These are phyloP conservation scores for Verticillium isaacii DNA, from an alignment of 2,329 filamentous ascomycete genomes.

Conservation along the genomic window DNA sequence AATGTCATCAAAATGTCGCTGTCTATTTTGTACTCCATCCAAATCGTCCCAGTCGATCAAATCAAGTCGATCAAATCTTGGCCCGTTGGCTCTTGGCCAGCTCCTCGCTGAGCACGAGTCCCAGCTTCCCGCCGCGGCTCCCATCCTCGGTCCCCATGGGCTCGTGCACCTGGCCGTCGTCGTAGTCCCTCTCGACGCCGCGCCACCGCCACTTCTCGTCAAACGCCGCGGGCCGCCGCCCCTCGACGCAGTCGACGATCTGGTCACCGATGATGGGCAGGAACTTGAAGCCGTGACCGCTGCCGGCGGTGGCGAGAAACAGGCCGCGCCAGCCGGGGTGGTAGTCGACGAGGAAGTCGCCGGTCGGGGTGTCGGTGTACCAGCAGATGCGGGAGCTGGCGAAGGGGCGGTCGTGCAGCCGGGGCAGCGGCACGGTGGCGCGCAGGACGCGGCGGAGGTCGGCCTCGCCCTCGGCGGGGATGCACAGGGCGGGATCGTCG, in stretches of 20 bases:
- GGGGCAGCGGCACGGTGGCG: conserved; percentile 53
- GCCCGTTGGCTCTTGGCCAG: conserved; percentile 16
- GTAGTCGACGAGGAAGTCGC: conserved; percentile 67
- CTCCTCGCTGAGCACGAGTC: conserved; percentile 41
- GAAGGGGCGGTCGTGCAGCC: conserved; percentile 56
- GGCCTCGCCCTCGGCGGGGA: conserved; percentile 56
- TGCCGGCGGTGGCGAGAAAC: conserved; percentile 59
- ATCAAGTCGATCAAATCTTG: not conserved
- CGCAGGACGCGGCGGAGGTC: conserved; percentile 58
- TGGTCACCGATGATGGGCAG: conserved; percentile 61
- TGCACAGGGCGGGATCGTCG: conserved; percentile 39
- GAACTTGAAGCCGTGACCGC: conserved; percentile 66
- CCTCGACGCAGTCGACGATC: conserved; percentile 50
- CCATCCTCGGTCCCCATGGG: conserved; percentile 47
- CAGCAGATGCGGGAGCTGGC: conserved; percentile 62
- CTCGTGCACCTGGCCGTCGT: conserved; percentile 28
- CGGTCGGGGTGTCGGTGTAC: conserved; percentile 70
- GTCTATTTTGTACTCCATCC: not conserved
- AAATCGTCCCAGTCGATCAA: not conserved
- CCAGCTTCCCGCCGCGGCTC: conserved; percentile 42
- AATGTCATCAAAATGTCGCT: not conserved
- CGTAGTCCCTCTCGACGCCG: conserved; percentile 31
- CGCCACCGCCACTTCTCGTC: conserved; percentile 60
- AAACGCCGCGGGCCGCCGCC: conserved; percentile 44
- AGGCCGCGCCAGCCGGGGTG: conserved; percentile 57